Base-by-base conservation (phyloP, 108 stramenopile species). In the Skeletonema costatum region DNA sequence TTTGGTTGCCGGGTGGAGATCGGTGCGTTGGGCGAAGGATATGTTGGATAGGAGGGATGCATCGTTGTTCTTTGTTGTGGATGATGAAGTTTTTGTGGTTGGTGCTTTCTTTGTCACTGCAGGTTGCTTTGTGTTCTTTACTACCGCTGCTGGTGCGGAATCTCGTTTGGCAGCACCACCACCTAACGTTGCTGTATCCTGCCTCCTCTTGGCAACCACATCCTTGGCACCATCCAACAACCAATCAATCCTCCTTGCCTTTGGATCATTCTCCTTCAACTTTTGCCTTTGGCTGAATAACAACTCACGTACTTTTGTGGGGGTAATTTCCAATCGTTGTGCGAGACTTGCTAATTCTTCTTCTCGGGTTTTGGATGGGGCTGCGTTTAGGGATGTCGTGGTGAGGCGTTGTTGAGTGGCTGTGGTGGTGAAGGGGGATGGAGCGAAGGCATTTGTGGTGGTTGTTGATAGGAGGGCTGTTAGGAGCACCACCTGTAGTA, bases 171-270 rank as follows among this genome's bases (percentile, higher is more conserved):
- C 25, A 25, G 0, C 25, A 25, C 25, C 25, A 25, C 13, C 8
- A 32, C 16, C 16, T 36, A 14, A 5, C 12, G 16, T 29, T 21
- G 21, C 7, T 29, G 33, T 36, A 5, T 17, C 16, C 31, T 5
- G 19, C 32, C 2, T 10, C 39, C 2, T 41, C 39, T 35, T 35
- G 10, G 12, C 39, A 41, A 17, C 38, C 13, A 10, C 2, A 38
- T 38, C 32, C 19, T 19, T 9, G 10, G 19, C 33, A 64, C 8
- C 33, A 64, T 38, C 63, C n/a, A 64, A 21, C 63, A 64, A 64
- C 63, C 63, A 64, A 39, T 64, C 63, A 29, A 64, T 64, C 14
- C 25, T 19, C 13, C 63, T n/a, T 11, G n/a, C 63, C n/a, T 64
- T 64, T 8, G 63, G 9, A 9, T 35, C 38, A 64, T 64, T 46